Conservation (phyloP, 306 rosid species). For the Dalbergia oliveri region DNA sequence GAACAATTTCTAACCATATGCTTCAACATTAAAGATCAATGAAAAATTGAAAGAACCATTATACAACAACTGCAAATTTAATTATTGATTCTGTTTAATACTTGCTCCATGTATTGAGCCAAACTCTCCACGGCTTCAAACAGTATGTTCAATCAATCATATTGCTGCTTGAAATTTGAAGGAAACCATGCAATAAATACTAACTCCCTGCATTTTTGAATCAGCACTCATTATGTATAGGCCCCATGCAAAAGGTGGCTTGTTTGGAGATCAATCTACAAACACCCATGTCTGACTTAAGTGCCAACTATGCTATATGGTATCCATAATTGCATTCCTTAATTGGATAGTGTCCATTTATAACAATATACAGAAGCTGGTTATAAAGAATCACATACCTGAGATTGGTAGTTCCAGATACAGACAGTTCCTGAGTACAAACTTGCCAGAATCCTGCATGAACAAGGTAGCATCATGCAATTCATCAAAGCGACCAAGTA, state of each 20-base stretch:
- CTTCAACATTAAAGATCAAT: conserved; percentile 34
- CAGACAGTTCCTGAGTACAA: conserved; percentile 96
- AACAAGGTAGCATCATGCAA: conserved; percentile 37
- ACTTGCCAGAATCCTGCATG: conserved; percentile 90
- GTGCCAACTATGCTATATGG: conserved; percentile 40
- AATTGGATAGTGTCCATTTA: conserved; percentile 4
- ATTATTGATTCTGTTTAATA: conserved; percentile 23
- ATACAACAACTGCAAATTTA: conserved; percentile 1
- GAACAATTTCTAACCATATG: conserved; percentile 19
- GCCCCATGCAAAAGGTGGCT: conserved; percentile 66
- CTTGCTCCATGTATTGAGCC: conserved; percentile 19
- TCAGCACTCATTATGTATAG: conserved; percentile 40
- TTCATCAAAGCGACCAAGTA: conserved; percentile 7
- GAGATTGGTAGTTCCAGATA: conserved; percentile 98
- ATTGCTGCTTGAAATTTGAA: conserved; percentile 36
- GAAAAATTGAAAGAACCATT: neutral
- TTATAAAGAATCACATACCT: conserved; percentile 61
- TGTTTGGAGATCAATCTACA: conserved; percentile 52
- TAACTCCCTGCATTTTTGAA: conserved; percentile 38
- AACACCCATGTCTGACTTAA: conserved; percentile 71
- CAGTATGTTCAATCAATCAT: conserved; percentile 27
- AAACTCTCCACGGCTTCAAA: conserved; percentile 18
- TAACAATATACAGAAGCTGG: conserved; percentile 20
- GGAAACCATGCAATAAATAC: conserved; percentile 32
- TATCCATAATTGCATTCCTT: conserved; percentile 36